Base-by-base conservation (phyloP, 176 grass and related monocot species). In the Carex kokanica region DNA sequence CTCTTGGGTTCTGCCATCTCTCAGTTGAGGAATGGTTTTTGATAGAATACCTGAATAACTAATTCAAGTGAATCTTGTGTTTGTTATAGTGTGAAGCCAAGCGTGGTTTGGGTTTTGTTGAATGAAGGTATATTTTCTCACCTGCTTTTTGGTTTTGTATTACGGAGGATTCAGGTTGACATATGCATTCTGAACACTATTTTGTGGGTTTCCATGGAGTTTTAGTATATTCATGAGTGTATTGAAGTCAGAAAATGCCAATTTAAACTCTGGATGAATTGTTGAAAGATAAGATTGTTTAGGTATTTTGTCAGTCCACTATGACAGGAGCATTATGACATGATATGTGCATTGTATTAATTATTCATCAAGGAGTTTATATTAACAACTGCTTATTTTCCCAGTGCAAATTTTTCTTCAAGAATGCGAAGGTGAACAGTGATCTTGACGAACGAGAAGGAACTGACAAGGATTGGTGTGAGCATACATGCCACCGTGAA, bases 401-500 rank as follows among this genome's bases (percentile, higher is more conserved):
- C 40, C 83, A 57, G 10, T 81, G 41, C 23, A 54, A 16, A 0
- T 8, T 36, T 78, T 20, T 18, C 80, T 67, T 29, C 15, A 51
- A 97, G 91, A 80, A 83, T 63, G 88, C 84, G 11, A 92, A 91
- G 73, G 84, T 88, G 45, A 88, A 83, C 5, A 88, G 88, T 38
- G 89, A 93, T n/a, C 61, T 83, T 53, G 86, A 92, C 78, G 90
- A 86, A 85, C 40, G 4, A 9, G 85, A 92, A 45, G 81, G 45
- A 15, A 54, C 5, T 2, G 15, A 23, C 2, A 29, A 83, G 85
- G 71, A 66, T 47, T 55, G 65, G 40, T 59, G 12, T 29, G 49
- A 90, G 47, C 91, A 31, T 97, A 97, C 38, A 89, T 74, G 8
- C 85, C 91, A 27, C 91, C 90, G 31, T 94, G 94, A 88, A 94